phyloP scores from a whole-genome alignment of 2,329 filamentous ascomycete species.

The Elsinoe necatrix region DNA sequence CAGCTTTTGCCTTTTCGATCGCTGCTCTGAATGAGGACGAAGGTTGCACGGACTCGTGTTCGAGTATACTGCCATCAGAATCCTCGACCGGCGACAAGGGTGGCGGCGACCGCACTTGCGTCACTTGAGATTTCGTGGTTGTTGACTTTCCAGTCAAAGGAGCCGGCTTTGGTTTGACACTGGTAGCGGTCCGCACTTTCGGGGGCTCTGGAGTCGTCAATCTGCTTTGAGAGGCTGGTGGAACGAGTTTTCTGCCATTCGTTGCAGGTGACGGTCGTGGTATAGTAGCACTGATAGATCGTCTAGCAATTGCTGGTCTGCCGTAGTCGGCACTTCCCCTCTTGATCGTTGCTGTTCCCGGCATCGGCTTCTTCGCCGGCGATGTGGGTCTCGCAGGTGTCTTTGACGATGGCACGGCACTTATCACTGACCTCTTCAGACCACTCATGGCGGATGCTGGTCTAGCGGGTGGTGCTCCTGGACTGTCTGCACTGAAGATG shows the following conservation, averaged over 20 bases:
- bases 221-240: background rate
- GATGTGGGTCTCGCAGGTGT: slow-evolving; percentile 25
- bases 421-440: slow-evolving; percentile 42
- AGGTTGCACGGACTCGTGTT: slow-evolving; percentile 46
- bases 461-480: slow-evolving; percentile 53
- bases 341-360: background rate
- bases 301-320: background rate
- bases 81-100: background rate
- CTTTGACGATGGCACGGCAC: slow-evolving; percentile 31
- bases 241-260: background rate
- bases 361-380: slow-evolving; percentile 24
- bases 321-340: background rate
- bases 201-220: slow-evolving; percentile 9
- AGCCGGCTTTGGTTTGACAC: background rate
- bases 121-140: background rate
- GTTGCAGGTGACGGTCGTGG: slow-evolving; percentile 10
- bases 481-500: slow-evolving; percentile 61
- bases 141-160: background rate
- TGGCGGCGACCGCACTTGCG: slow-evolving; percentile 19
- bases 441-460: slow-evolving; percentile 52
- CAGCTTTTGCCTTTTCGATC: slow-evolving; percentile 86
- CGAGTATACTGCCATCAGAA: slow-evolving; percentile 1
- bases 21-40: slow-evolving; percentile 78
- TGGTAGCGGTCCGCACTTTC: background rate
- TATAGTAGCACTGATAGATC: slow-evolving; percentile 13